A percentile compares a stretch with the other conserved stretches of the same genome.
Conservation (phyloP, 2,329 filamentous ascomycete species). For the Penicillium olsonii region DNA sequence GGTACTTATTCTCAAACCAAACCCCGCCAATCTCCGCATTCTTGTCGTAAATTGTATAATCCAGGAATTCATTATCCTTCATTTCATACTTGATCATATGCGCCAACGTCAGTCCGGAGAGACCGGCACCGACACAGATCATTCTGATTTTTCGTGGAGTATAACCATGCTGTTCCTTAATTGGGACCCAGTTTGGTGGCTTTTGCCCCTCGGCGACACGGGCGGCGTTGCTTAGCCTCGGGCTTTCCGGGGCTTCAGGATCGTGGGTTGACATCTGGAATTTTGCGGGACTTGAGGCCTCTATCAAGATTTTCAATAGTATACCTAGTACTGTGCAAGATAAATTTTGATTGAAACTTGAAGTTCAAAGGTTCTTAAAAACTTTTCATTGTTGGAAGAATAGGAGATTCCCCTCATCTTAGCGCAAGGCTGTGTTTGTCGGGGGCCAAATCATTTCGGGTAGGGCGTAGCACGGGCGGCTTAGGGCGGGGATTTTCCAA, state of each 20-base stretch:
- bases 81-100: constrained; percentile 23
- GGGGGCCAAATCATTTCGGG: too few relatives aligned
- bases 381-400: too few relatives aligned
- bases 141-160: constrained; percentile 16
- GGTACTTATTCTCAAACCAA: constrained; percentile 20
- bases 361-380: too few relatives aligned
- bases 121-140: constrained; percentile 24
- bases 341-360: too few relatives aligned
- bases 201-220: not conserved
- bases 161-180: constrained; percentile 5
- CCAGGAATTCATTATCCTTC: constrained; percentile 6
- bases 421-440: too few relatives aligned
- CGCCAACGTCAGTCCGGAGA: constrained; percentile 22
- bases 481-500: too few relatives aligned
- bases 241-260: not conserved
- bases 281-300: too few relatives aligned
- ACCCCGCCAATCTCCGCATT: constrained; percentile 16
- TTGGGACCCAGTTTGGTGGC: constrained; percentile 6
- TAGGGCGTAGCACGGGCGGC: too few relatives aligned
- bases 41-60: constrained; percentile 17
- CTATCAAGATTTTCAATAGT: too few relatives aligned
- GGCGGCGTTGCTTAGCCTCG: not conserved
- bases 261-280: too few relatives aligned
- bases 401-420: too few relatives aligned
- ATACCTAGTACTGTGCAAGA: too few relatives aligned